These are phyloP conservation scores for Skeletonema potamos DNA, from an alignment of 108 stramenopile genomes.

Conservation along the genomic window DNA sequence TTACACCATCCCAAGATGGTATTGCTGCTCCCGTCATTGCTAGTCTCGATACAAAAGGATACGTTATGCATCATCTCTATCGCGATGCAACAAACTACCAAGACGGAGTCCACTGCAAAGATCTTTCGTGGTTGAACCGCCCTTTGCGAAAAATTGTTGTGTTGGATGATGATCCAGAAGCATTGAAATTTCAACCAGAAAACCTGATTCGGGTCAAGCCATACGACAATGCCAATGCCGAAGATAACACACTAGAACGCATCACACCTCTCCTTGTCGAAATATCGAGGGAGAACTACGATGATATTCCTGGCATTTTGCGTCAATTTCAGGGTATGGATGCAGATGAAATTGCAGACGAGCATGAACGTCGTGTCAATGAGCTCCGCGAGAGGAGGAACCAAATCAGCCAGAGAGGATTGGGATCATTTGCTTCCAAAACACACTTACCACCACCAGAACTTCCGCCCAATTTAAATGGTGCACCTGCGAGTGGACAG, in stretches of 20 bases:
- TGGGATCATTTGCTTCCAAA: constrained; percentile 68
- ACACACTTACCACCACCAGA: constrained; percentile 65
- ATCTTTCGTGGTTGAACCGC: constrained; percentile 90
- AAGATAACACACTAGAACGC: constrained; percentile 75
- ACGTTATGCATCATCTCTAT: constrained; percentile 92
- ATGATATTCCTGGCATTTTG: constrained; percentile 71
- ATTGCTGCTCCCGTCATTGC: constrained; percentile 87
- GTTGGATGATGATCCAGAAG: constrained; percentile 92
- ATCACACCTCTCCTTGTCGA: constrained; percentile 87
- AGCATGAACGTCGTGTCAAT: constrained; percentile 73
- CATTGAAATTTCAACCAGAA: constrained; percentile 86
- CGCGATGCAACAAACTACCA: constrained; percentile 90
- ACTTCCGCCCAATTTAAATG: constrained; percentile 46
- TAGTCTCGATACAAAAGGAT: constrained; percentile 80
- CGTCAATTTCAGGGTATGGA: constrained; percentile 82
- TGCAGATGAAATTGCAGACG: constrained; percentile 86
- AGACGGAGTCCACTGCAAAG: constrained; percentile 94
- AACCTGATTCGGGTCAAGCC: constrained; percentile 94
- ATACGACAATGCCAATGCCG: constrained; percentile 83
- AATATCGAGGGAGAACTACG: constrained; percentile 80
- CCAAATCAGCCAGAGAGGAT: constrained; percentile 50
- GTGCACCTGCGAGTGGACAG: constrained; percentile 7
- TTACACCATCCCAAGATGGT: constrained; percentile 76
- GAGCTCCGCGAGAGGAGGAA: constrained; percentile 52
- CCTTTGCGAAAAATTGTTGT: constrained; percentile 85